Conservation (phyloP, 176 grass and related monocot species). For the Bonia amplexicaulis region DNA sequence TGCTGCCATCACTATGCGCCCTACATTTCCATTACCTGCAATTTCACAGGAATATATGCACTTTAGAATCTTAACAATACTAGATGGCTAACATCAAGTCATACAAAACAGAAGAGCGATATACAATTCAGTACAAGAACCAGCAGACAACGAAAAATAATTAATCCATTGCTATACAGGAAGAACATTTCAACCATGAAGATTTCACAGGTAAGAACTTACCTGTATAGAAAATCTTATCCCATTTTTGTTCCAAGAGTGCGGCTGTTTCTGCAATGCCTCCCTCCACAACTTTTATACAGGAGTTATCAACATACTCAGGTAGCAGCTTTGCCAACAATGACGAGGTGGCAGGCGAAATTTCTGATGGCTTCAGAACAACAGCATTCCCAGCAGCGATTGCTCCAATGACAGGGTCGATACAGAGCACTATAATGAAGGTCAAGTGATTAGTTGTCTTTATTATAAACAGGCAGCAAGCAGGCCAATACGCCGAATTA, state of each 20-base stretch:
- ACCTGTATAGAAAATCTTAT: slow-evolving; percentile 99
- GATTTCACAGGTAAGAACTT: not conserved
- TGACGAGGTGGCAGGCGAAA: slow-evolving; percentile 71
- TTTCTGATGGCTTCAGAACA: slow-evolving; percentile 87
- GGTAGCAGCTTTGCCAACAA: slow-evolving; percentile 73
- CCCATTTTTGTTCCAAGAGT: slow-evolving; percentile 85
- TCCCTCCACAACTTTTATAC: slow-evolving; percentile 88
- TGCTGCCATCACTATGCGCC: slow-evolving; percentile 69
- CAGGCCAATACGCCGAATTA: not conserved
- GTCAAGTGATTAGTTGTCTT: not conserved
- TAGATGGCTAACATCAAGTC: not conserved
- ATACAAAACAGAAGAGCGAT: not conserved
- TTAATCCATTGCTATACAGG: not conserved
- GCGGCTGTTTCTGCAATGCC: slow-evolving; percentile 54
- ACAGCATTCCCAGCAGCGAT: slow-evolving; percentile 83
- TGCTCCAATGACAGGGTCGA: slow-evolving; percentile 86
- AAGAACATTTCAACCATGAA: not conserved
- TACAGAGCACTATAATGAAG: slow-evolving; percentile 55
- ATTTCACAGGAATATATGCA: not conserved
- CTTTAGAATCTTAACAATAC: not conserved
- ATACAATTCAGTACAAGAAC: not conserved
- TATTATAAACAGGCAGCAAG: not conserved
- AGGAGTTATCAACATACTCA: slow-evolving; percentile 79
- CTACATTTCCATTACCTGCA: slow-evolving; percentile 69
- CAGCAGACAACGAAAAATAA: not conserved